These are phyloP conservation scores for Mortierella alpina DNA, from an alignment of 192 early-diverging fungal species.

Conservation along the genomic window DNA sequence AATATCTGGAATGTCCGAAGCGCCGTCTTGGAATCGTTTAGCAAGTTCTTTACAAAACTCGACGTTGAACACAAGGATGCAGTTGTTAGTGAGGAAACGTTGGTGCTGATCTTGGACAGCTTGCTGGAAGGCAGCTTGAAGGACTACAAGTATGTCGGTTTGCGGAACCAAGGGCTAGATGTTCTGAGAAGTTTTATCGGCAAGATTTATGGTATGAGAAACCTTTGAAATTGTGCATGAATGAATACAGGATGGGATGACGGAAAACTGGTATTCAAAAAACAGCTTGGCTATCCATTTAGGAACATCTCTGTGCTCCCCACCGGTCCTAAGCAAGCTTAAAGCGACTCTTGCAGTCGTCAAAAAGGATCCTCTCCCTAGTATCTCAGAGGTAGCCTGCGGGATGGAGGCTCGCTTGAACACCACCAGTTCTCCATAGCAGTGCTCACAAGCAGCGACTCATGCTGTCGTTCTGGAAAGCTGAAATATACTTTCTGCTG, in stretches of 20 bases:
- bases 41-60: conserved; percentile 62
- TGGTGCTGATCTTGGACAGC: conserved; percentile 54
- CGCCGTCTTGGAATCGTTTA: conserved; percentile 75
- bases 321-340: conserved; percentile 17
- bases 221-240: neutral
- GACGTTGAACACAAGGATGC: neutral
- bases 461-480: too few species aligned
- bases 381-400: conserved; percentile 55
- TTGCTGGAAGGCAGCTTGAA: conserved; percentile 56
- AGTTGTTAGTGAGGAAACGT: conserved; percentile 28
- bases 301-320: conserved; percentile 16
- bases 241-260: neutral
- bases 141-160: conserved; percentile 74
- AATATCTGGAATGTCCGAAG: conserved; percentile 90
- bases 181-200: conserved; percentile 53
- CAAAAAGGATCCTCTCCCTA: conserved; percentile 60
- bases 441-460: too few species aligned
- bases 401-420: conserved; percentile 13
- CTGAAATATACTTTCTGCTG: too few species aligned
- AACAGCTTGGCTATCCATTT: neutral
- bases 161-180: conserved; percentile 68
- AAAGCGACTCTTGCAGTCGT: conserved; percentile 15
- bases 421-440: neutral
- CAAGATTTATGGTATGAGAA: conserved; percentile 49
- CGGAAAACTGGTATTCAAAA: neutral